Evolutionary conservation across 768 basidiomycete species (phyloP), one percentile per base, ranked within the genome.

Genomic region (Cubamyces sp.): DNA sequence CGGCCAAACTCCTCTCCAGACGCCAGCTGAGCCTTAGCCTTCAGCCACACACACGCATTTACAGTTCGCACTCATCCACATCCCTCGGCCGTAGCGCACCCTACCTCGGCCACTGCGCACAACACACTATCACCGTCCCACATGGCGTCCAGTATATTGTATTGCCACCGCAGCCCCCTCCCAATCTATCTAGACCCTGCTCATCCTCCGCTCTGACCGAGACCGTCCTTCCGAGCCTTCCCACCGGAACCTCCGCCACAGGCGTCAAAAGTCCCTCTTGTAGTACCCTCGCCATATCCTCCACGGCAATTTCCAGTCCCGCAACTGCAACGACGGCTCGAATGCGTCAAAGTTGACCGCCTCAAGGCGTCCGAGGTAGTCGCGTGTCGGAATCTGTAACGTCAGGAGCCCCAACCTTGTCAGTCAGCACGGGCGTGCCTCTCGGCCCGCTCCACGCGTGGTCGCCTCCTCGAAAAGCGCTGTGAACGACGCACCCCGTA

Each of bases 291-390:
- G 74, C 84, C 84, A 86, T 39, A 93, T 83, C 70, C 82, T 80
- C 86, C 86, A 91, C 54, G 93, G 84, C 68, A 94, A 75, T 77
- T 83, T 84, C 87, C 93, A 93, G 72, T 90, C 87, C 74, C 84
- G 81, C 68, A 76, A 60, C 75, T 86, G 87, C 69, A 93, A 67
- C 66, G 78, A 76, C 25, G 84, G 78, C 64, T 87, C 76, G 72
- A 91, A 94, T 8, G 80, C 87, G 68, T 94, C 81, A 74, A 94
- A 94, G 69, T 87, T 80, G 48, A 77, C 82, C 61, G 78, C 79
- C 72, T 94, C 91, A 61, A 94, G 76, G 57, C 86, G 82, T 53
- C 74, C 74, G 43, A 95, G 79, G 75, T 87, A 87, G 48, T 79
- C 81, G 55, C 77, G 77, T 48, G 87, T 81, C n/a, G 91, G 87